Evolutionary conservation across 345 rosid species (phyloP).

Genomic region (Pugionium dolabratum): DNA sequence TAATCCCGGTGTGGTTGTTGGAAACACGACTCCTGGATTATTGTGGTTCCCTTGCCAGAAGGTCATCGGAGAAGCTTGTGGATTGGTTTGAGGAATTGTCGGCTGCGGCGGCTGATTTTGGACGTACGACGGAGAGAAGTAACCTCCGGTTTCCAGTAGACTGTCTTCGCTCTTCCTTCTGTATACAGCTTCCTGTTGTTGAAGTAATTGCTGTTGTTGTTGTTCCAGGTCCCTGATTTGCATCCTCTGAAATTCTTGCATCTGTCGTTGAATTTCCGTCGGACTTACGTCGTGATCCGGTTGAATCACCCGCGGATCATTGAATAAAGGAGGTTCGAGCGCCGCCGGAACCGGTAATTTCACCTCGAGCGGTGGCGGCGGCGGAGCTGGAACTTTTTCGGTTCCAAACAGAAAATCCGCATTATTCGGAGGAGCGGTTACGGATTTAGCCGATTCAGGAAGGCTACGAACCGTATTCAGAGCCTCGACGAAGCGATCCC

Average conservation of each 20-base stretch:
- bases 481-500: constrained; percentile 68
- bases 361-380: constrained; percentile 41
- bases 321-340: constrained; percentile 17
- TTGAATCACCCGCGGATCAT: constrained; percentile 42
- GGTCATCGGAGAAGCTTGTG: constrained; percentile 43
- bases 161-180: constrained; percentile 44
- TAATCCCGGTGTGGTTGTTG: constrained; percentile 39
- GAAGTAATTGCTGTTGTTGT: constrained; percentile 39
- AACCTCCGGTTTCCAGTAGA: constrained; percentile 41
- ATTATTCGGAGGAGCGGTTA: constrained; percentile 40
- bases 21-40: constrained; percentile 43
- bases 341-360: constrained; percentile 37
- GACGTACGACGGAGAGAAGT: constrained; percentile 37
- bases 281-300: constrained; percentile 51
- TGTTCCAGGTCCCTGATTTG: constrained; percentile 62
- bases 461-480: constrained; percentile 58
- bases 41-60: constrained; percentile 68
- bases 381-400: constrained; percentile 53
- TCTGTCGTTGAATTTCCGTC: constrained; percentile 53
- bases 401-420: constrained; percentile 81
- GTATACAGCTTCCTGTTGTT: constrained; percentile 52
- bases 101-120: constrained; percentile 26
- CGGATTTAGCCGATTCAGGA: constrained; percentile 36
- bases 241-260: constrained; percentile 76
- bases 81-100: constrained; percentile 33